These are phyloP conservation scores for Hyaloscypha finlandica DNA, from an alignment of 495 filamentous ascomycete genomes.

Conservation along the genomic window DNA sequence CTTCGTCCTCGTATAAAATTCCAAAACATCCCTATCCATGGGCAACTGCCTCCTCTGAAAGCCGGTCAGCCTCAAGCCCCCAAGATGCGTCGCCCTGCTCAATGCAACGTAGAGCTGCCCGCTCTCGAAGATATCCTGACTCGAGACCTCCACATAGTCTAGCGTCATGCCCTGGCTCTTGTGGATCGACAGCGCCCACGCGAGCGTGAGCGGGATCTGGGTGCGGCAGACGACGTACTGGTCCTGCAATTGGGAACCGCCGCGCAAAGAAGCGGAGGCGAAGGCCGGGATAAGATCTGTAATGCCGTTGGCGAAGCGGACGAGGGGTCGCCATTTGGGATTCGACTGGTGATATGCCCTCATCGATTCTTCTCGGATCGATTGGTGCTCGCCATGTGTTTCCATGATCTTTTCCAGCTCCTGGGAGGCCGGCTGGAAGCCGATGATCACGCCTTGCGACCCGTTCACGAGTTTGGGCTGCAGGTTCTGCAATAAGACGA, in stretches of 20 bases:
- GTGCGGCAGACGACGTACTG: constrained; percentile 35
- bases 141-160: constrained; percentile 42
- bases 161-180: constrained; percentile 50
- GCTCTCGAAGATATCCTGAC: constrained; percentile 38
- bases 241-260: background rate
- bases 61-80: constrained; percentile 40
- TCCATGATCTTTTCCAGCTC: background rate
- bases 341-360: constrained; percentile 13
- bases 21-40: constrained; percentile 26
- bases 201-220: constrained; percentile 47
- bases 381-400: background rate
- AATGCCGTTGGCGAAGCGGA: constrained; percentile 36
- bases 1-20: constrained; percentile 26
- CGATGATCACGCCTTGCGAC: constrained; percentile 47
- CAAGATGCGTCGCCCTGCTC: constrained; percentile 38
- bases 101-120: constrained; percentile 50
- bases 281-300: constrained; percentile 27
- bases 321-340: constrained; percentile 34
- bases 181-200: constrained; percentile 50
- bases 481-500: constrained; percentile 50
- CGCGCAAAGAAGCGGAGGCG: constrained; percentile 7
- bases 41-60: constrained; percentile 11
- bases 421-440: constrained; percentile 33
- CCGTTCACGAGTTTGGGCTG: constrained; percentile 49
- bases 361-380: background rate